These are phyloP conservation scores for Nannochloris sp. DNA, from an alignment of 139 green algal species.

Conservation along the genomic window DNA sequence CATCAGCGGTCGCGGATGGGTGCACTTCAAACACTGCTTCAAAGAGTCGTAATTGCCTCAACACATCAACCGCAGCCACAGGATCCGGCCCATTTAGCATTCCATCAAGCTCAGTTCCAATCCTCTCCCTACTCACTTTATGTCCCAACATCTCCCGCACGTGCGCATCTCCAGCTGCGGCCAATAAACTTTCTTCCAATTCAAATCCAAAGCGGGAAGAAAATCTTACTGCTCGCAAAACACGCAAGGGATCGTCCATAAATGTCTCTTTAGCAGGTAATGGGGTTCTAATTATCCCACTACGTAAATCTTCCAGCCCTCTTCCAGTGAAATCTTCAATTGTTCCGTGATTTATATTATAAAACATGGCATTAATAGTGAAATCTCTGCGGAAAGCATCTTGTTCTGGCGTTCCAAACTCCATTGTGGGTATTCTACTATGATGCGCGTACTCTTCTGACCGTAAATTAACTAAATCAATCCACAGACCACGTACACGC, in stretches of 20 bases:
- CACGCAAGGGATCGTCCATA: slow-evolving; percentile 86
- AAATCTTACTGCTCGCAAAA: slow-evolving; percentile 86
- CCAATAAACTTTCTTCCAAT: slow-evolving; percentile 66
- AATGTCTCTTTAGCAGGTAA: slow-evolving; percentile 84
- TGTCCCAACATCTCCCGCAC: slow-evolving; percentile 51
- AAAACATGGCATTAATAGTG: slow-evolving; percentile 96
- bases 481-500: slow-evolving; percentile 50
- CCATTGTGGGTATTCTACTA: slow-evolving; percentile 83
- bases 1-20: neutral
- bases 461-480: slow-evolving; percentile 97
- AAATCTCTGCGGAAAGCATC: slow-evolving; percentile 84
- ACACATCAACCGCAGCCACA: slow-evolving; percentile 49
- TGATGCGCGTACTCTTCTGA: slow-evolving; percentile 84
- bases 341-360: slow-evolving; percentile 82
- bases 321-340: slow-evolving; percentile 87
- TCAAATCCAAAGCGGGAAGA: slow-evolving; percentile 79
- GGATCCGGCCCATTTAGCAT: slow-evolving; percentile 68
- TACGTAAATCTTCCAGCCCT: slow-evolving; percentile 74
- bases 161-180: slow-evolving; percentile 56
- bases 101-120: slow-evolving; percentile 77
- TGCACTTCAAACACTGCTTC: slow-evolving; percentile 59
- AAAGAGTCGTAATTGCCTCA: slow-evolving; percentile 65
- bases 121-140: slow-evolving; percentile 76
- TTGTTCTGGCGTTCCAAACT: slow-evolving; percentile 76
- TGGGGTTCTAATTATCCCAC: slow-evolving; percentile 86